Evolutionary conservation across 2,329 filamentous ascomycete species (phyloP).

Genomic region (Cercospora sesami): DNA sequence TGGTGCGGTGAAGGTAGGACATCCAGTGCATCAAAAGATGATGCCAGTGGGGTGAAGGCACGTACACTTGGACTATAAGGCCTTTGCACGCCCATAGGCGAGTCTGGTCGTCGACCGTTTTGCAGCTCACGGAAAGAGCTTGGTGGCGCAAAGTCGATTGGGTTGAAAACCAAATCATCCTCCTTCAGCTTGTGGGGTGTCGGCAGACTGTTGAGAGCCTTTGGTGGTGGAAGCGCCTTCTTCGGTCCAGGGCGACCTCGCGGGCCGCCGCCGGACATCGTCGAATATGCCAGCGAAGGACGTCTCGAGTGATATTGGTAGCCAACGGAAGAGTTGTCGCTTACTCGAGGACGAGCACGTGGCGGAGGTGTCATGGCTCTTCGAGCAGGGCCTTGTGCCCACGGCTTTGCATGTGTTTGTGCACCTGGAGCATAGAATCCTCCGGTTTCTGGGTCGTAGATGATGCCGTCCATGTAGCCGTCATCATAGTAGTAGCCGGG

Average conservation of each 20-base stretch:
- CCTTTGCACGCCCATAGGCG: conserved; percentile 57
- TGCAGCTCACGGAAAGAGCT: conserved; percentile 60
- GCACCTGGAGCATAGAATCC: conserved; percentile 58
- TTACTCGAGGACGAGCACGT: conserved; percentile 57
- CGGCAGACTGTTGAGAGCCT: conserved; percentile 72
- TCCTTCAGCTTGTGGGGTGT: conserved; percentile 88
- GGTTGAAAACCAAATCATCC: conserved; percentile 62
- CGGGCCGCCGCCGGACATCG: conserved; percentile 33
- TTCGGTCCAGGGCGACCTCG: conserved; percentile 45
- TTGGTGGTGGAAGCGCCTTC: conserved; percentile 68
- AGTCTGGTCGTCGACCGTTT: conserved; percentile 63
- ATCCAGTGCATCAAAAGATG: conserved; percentile 82
- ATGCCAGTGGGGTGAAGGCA: conserved; percentile 74
- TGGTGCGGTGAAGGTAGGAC: conserved; percentile 83
- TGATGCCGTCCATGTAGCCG: conserved; percentile 67
- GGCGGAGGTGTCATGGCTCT: conserved; percentile 96
- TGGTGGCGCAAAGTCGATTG: conserved; percentile 86
- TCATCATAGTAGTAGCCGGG: conserved; percentile 58
- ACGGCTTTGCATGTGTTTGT: conserved; percentile 55
- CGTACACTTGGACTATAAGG: conserved; percentile 75
- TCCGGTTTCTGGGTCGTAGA: conserved; percentile 59
- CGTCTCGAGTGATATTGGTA: conserved; percentile 40
- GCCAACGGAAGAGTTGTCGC: conserved; percentile 40
- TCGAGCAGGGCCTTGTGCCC: conserved; percentile 78
- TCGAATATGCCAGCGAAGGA: conserved; percentile 38